Evolutionary conservation across 352 stramenopile genomes (phyloP).

Genomic region (Pythium brachiatum): DNA sequence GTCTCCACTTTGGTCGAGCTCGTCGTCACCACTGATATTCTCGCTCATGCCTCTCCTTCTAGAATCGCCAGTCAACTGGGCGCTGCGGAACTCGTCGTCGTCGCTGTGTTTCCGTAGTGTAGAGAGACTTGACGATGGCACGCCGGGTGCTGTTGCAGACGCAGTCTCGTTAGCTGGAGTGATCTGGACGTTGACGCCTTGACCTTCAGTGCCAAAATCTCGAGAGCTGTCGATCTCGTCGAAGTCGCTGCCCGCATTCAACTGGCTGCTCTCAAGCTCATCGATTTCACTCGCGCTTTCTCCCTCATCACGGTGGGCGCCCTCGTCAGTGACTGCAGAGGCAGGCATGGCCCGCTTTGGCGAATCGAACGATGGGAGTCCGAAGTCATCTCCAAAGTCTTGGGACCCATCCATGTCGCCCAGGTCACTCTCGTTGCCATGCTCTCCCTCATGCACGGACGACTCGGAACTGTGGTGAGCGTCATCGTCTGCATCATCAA

Average conservation of each 20-base stretch:
- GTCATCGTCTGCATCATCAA: neutral
- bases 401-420: neutral
- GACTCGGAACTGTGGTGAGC: neutral
- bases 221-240: no score
- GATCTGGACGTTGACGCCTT: no score
- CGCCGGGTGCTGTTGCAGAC: no score
- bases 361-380: neutral
- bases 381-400: neutral
- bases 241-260: no score
- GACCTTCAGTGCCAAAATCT: no score
- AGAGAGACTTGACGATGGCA: neutral
- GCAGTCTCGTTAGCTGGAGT: no score
- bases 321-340: neutral
- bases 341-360: neutral
- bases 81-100: conserved; percentile 3
- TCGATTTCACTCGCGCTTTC: no score
- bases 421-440: neutral
- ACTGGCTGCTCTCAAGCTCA: no score
- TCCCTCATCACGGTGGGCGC: no score
- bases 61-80: conserved; percentile 6
- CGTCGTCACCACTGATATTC: neutral
- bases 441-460: neutral
- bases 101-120: conserved; percentile 5
- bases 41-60: neutral
- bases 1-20: neutral